phyloP scores from a whole-genome alignment of 768 basidiomycete genomes.

The Russula lepida region DNA sequence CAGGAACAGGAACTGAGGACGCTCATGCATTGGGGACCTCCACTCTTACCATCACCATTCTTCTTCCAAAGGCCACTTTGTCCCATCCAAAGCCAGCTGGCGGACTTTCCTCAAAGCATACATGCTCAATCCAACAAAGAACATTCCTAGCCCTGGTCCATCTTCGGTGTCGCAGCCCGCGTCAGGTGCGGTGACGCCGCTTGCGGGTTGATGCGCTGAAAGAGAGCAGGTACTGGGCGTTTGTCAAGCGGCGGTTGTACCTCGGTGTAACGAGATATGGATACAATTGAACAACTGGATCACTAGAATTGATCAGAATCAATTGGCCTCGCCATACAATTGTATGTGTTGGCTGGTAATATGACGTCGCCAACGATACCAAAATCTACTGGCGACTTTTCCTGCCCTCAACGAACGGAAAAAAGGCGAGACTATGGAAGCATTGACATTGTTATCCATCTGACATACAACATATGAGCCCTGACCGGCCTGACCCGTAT shows the following conservation, averaged over 20 bases:
- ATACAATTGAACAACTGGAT: background rate
- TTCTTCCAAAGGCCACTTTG: conserved; percentile 58
- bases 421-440: background rate
- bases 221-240: background rate
- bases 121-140: conserved; percentile 42
- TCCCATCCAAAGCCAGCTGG: conserved; percentile 73
- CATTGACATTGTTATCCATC: background rate
- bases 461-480: background rate
- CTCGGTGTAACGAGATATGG: background rate
- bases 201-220: background rate
- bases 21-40: background rate
- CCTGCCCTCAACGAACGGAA: background rate
- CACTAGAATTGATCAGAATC: background rate
- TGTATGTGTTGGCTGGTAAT: background rate
- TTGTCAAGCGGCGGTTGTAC: conserved; percentile 1
- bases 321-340: background rate
- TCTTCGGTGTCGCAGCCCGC: conserved; percentile 30
- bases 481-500: background rate
- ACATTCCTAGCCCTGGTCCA: conserved; percentile 39
- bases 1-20: background rate
- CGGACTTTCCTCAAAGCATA: conserved; percentile 65
- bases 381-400: background rate
- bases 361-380: conserved; percentile 1
- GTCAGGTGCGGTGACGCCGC: conserved; percentile 44
- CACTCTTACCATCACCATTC: background rate